A percentile compares a stretch with the other conserved stretches of the same genome.
Evolutionary conservation across 129 eudicot genomes (phyloP).

Genomic region (Helianthus tuberosus): DNA sequence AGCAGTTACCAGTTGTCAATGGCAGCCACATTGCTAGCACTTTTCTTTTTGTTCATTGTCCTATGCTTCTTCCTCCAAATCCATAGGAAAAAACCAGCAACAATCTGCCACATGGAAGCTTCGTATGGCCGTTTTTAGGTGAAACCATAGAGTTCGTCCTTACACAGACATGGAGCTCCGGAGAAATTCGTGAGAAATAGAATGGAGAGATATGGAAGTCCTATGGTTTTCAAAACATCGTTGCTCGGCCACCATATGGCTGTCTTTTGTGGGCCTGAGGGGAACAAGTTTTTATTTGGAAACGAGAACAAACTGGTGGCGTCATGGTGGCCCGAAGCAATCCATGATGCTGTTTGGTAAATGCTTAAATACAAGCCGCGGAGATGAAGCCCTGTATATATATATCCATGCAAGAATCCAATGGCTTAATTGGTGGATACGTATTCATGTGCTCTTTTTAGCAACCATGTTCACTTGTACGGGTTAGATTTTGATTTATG

Average conservation of each 20-base stretch:
- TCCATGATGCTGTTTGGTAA: slow-evolving; percentile 44
- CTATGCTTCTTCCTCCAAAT: not conserved
- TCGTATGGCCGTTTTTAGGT: slow-evolving; percentile 25
- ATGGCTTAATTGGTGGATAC: too few species aligned
- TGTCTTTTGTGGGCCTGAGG: slow-evolving; percentile 45
- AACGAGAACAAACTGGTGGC: slow-evolving; percentile 53
- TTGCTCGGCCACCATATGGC: slow-evolving; percentile 38
- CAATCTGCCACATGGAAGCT: slow-evolving; percentile 32
- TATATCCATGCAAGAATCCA: too few species aligned
- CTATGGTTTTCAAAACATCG: slow-evolving; percentile 48
- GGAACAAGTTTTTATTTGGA: slow-evolving; percentile 61
- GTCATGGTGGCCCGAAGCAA: slow-evolving; percentile 56
- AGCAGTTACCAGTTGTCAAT: not conserved
- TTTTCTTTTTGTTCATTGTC: not conserved
- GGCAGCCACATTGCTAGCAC: not conserved
- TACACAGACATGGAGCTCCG: slow-evolving; percentile 12
- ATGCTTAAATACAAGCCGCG: slow-evolving; percentile 35
- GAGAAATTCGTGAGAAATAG: slow-evolving; percentile 31
- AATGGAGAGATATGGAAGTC: slow-evolving; percentile 20
- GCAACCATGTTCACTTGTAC: too few species aligned
- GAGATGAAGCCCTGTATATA: slow-evolving; percentile 55
- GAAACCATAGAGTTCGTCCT: slow-evolving; percentile 14
- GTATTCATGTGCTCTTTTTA: too few species aligned
- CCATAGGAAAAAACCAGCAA: not conserved
- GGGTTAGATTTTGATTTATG: too few species aligned